Base-by-base conservation (phyloP, 2,329 filamentous ascomycete genomes). In the Aspergillus brunneoviolaceus region DNA sequence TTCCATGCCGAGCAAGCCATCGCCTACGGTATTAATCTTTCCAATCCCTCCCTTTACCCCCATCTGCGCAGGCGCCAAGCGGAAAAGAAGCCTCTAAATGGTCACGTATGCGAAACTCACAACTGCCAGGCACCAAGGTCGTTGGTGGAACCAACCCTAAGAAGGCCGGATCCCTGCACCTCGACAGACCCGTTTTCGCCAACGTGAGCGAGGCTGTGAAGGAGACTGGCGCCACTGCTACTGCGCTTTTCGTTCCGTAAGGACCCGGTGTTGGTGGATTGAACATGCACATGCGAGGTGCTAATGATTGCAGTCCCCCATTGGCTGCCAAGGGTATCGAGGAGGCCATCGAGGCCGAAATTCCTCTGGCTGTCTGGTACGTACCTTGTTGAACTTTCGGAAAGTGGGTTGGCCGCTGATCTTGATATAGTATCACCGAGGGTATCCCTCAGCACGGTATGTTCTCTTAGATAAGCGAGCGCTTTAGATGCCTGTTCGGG, bases 121-220 rank as follows among this genome's bases (percentile, higher is more conserved):
- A 63, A 57, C 55, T 39, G 55, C 64, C 72, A 96, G 92, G 94
- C 78, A 99, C 95, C 72, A 94, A 96, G 78, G 92, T 99, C 69
- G 92, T 99, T 69, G 95, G 95, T 79, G 95, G 95, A 76, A 98
- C 94, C 75, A 98, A 98, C 84, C 95, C 95, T 76, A 98, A 96
- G 86, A 99, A 99, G 85, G 95, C 95, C 68, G 95, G 95, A 74
- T 81, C 86, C 72, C 89, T 87, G 76, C 95, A 99, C 80, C 87
- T 99, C 65, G 92, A 88, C 76, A 89, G 90, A 70, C 95, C 95
- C 61, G 95, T 99, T 74, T 99, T 98, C 81, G 90, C 87, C 72
- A 94, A 86, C 71, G 95, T 99, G 69, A 81, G 82, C 70, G 92
- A 99, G 58, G 95, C 91, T 65, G 87, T 96, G 67, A 95, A 93